Percentiles rank a stretch among this genome's conserved stretches.
These are phyloP conservation scores for Brettanomyces bruxellensis DNA, from an alignment of 805 yeast species.

Conservation along the genomic window DNA sequence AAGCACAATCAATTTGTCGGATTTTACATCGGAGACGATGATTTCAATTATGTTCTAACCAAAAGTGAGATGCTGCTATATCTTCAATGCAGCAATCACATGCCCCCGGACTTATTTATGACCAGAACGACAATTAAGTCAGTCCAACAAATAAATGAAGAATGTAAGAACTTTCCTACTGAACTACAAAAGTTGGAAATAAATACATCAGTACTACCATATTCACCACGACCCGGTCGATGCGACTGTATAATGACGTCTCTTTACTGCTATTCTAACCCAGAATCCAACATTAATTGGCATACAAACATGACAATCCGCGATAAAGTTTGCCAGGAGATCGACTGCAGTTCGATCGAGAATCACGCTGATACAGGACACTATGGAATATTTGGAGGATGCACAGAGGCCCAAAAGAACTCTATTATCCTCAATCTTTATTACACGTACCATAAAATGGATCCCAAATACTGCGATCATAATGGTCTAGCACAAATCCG, in stretches of 20 bases:
- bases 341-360: conserved; percentile 31
- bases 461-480: conserved; percentile 10
- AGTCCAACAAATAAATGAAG: neutral
- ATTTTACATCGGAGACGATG: conserved; percentile 2
- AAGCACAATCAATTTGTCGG: conserved; percentile 33
- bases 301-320: neutral
- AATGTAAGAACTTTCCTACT: too few relatives aligned
- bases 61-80: conserved; percentile 3
- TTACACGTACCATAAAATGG: conserved; percentile 17
- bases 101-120: conserved; percentile 11
- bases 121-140: conserved; percentile 1
- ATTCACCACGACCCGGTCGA: conserved; percentile 31
- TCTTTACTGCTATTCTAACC: conserved; percentile 28
- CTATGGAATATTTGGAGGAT: conserved; percentile 35
- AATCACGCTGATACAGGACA: conserved; percentile 28
- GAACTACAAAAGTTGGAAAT: too few relatives aligned
- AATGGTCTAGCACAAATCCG: conserved; percentile 11
- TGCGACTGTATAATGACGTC: conserved; percentile 37
- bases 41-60: neutral
- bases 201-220: conserved; percentile 22
- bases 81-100: conserved; percentile 8
- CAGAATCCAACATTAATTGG: conserved; percentile 11
- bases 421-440: conserved; percentile 33
- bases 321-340: conserved; percentile 26
- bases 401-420: conserved; percentile 28